Percentiles rank a stretch among this genome's conserved stretches.
Conservation (phyloP, 2,329 filamentous ascomycete species). For the Aspergillus japonicus region DNA sequence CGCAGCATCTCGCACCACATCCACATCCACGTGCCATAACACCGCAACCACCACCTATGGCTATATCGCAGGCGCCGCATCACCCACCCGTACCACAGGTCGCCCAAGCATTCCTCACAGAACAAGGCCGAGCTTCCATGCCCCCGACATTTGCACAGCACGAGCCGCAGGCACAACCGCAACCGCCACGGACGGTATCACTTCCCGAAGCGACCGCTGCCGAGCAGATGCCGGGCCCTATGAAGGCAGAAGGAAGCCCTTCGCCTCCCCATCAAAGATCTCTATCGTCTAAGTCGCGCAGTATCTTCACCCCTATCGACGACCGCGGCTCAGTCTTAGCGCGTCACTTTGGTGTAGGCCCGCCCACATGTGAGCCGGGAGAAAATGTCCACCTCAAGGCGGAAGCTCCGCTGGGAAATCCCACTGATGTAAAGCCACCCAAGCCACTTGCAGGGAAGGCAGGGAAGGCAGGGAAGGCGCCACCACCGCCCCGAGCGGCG, state of each 20-base stretch:
- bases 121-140: slow-evolving; percentile 71
- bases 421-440: slow-evolving; percentile 62
- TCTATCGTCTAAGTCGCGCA: slow-evolving; percentile 68
- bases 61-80: slow-evolving; percentile 35
- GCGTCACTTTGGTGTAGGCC: slow-evolving; percentile 71
- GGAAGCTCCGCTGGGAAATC: slow-evolving; percentile 38
- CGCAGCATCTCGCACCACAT: slow-evolving; percentile 25
- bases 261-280: slow-evolving; percentile 63
- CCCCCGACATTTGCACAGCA: slow-evolving; percentile 62
- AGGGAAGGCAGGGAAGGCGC: slow-evolving; percentile 43
- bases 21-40: slow-evolving; percentile 15
- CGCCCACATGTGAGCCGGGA: slow-evolving; percentile 50
- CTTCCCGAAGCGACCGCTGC: slow-evolving; percentile 57
- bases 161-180: slow-evolving; percentile 55
- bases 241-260: slow-evolving; percentile 42
- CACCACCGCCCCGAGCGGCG: slow-evolving; percentile 51
- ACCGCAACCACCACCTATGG: slow-evolving; percentile 23
- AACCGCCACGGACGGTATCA: slow-evolving; percentile 61
- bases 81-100: slow-evolving; percentile 49
- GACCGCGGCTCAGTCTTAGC: slow-evolving; percentile 85
- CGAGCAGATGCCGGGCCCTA: slow-evolving; percentile 48
- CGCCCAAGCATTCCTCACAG: slow-evolving; percentile 72
- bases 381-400: slow-evolving; percentile 41
- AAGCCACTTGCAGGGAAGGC: slow-evolving; percentile 23
- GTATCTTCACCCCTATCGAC: slow-evolving; percentile 97